A percentile compares a stretch with the other conserved stretches of the same genome.
Conservation (phyloP, 2,329 filamentous ascomycete species). For the Ampelomyces quisqualis region DNA sequence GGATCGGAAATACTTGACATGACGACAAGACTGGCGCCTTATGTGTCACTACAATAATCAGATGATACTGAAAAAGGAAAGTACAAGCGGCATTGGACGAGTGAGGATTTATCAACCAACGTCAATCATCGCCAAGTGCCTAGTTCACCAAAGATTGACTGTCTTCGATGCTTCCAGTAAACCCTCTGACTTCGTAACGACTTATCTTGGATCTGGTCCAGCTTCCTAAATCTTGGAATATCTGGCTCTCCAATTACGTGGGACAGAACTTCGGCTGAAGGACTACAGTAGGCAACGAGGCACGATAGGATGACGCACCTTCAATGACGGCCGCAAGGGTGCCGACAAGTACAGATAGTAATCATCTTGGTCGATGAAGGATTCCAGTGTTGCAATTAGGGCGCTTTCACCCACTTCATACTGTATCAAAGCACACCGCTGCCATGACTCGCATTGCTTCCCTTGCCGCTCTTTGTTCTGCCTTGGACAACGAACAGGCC, state of each 20-base stretch:
- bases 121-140: neutral
- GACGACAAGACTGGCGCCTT: neutral
- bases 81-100: neutral
- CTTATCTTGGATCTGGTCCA: conserved; percentile 1
- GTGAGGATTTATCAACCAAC: neutral
- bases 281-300: neutral
- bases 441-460: conserved; percentile 18
- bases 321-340: neutral
- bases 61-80: neutral
- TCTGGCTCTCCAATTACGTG: neutral
- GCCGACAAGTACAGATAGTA: neutral
- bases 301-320: neutral
- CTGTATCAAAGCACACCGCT: neutral
- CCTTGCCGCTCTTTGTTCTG: conserved; percentile 17
- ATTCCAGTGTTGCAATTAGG: neutral
- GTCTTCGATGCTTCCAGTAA: neutral
- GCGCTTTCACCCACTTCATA: neutral
- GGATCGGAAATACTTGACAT: neutral
- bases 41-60: neutral
- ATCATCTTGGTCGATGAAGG: neutral
- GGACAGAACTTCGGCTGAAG: neutral
- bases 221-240: neutral
- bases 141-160: neutral
- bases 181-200: neutral
- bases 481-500: conserved; percentile 25